Percentiles rank a stretch among this genome's conserved stretches.
phyloP scores from a whole-genome alignment of 2,329 filamentous ascomycete species.

The Grosmannia penicillata region DNA sequence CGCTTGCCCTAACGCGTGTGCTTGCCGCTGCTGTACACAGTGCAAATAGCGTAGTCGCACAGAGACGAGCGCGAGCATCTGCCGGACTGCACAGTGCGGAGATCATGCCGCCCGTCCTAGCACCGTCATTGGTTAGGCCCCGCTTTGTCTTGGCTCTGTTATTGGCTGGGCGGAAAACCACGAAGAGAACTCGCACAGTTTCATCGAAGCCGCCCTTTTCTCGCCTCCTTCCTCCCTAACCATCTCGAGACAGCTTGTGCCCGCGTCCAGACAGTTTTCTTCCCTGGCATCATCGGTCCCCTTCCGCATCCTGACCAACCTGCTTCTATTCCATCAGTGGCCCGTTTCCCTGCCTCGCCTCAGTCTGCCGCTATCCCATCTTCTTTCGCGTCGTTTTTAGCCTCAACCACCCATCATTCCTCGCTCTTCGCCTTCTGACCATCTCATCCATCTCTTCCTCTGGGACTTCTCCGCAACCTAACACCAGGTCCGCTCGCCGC shows the following conservation, averaged over 20 bases:
- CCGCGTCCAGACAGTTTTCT: conserved; percentile 1
- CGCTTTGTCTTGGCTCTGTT: too few species aligned
- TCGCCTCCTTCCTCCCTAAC: conserved; percentile 11
- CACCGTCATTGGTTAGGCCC: too few species aligned
- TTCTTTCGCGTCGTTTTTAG: not conserved
- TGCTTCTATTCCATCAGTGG: conserved; percentile 4
- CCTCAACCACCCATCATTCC: not conserved
- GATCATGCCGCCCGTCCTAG: too few species aligned
- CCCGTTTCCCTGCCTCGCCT: not conserved
- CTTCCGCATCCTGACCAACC: conserved; percentile 5
- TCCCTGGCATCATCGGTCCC: conserved; percentile 8
- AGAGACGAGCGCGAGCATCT: too few species aligned
- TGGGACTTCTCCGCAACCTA: conserved; percentile 5
- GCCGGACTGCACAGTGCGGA: too few species aligned
- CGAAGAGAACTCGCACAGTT: too few species aligned
- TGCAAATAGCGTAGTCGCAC: too few species aligned
- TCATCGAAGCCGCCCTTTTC: too few species aligned
- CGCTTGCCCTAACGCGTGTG: too few species aligned
- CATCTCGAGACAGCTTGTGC: conserved; percentile 13
- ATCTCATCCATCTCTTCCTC: too few species aligned
- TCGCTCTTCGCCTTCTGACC: not conserved
- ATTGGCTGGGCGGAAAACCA: too few species aligned
- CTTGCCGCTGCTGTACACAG: too few species aligned
- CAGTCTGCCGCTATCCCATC: not conserved
- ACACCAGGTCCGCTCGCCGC: not conserved